Evolutionary conservation across 352 stramenopile genomes (phyloP), one percentile per base, ranked within the genome.

Genomic region (Phytopythium kandeliae): DNA sequence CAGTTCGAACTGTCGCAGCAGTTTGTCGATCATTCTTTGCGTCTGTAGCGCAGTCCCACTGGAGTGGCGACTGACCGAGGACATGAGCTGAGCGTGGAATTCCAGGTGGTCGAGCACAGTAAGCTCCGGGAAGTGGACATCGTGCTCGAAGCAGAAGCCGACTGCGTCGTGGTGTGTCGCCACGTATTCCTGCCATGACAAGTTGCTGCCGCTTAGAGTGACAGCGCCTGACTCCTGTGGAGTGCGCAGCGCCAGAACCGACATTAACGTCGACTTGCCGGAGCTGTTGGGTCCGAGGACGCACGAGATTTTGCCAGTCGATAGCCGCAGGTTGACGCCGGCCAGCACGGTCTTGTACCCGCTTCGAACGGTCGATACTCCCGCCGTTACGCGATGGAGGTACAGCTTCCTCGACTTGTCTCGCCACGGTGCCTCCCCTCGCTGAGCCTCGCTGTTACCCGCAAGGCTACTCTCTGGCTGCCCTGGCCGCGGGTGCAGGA

Each of bases 41-140:
- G 46, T 10, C 42, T 44, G 41, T 16, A 74, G 60, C 0, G 53
- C 34, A 15, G 8, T 16, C 26, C 17, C 8, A 7, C 24, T 13
- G 40, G 12, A 22, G 7, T 15, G 17, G 24, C 4, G 16, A 7
- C 21, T 12, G 4, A 1, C 15, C 12, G 40, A 6, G 2, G 25
- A 31, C 41, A 76, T 80, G 5, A 91, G 22, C 2, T 58, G 46
- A 0, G 62, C 76, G 37, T 68, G 87, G 31, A 90, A 77, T 36
- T 57, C 22, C 16, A 90, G 37, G 51, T 90, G 77, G 41, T 90
- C 75, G 11, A 65, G 42, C 4, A 87, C 74, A 0, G 81, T 90
- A 12, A 93, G 62, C n/a, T 90, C 69, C 8, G 61, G 46, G 47
- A 78, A 92, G 10, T 92, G 52, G 11, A 91, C 70, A 53, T 95